phyloP scores from a whole-genome alignment of 1,284 basidiomycete species.

The Vanrija humicola region DNA sequence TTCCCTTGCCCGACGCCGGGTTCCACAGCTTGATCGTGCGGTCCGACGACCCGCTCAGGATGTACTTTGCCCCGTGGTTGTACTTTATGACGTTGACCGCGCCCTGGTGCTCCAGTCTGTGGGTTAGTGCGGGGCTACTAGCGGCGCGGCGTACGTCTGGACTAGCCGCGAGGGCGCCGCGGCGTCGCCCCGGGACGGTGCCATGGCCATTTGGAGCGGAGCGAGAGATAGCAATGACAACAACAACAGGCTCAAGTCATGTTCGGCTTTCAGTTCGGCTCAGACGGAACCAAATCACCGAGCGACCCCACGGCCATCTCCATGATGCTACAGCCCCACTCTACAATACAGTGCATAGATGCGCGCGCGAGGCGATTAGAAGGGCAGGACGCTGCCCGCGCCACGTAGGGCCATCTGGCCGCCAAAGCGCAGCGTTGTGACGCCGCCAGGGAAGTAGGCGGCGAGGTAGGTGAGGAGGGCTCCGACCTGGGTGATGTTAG shows the following conservation, averaged over 20 bases:
- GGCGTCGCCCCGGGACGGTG: conserved; percentile 19
- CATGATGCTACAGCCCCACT: too few relatives aligned
- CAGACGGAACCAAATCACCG: too few relatives aligned
- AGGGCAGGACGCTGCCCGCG: conserved; percentile 70
- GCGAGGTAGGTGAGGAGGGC: conserved; percentile 80
- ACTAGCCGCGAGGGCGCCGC: conserved; percentile 22
- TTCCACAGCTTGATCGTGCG: conserved; percentile 89
- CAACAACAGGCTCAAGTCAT: too few relatives aligned
- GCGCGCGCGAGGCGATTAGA: conserved; percentile 47
- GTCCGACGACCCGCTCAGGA: conserved; percentile 87
- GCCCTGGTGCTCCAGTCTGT: conserved; percentile 61
- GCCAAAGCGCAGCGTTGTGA: conserved; percentile 70
- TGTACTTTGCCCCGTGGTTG: conserved; percentile 79
- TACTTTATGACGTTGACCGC: conserved; percentile 79
- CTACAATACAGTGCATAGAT: too few relatives aligned
- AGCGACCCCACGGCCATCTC: too few relatives aligned
- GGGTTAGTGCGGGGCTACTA: background rate
- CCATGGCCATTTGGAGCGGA: conserved; percentile 12
- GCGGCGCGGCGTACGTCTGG: conserved; percentile 20
- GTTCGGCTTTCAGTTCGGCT: too few relatives aligned
- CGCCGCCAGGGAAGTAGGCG: conserved; percentile 83
- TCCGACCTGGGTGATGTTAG: conserved; percentile 55
- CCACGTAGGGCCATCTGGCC: conserved; percentile 75
- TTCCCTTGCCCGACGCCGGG: conserved; percentile 71
- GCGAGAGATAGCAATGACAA: too few relatives aligned